phyloP scores from a whole-genome alignment of 2,329 filamentous ascomycete genomes.

The Colletotrichum endophyticum region DNA sequence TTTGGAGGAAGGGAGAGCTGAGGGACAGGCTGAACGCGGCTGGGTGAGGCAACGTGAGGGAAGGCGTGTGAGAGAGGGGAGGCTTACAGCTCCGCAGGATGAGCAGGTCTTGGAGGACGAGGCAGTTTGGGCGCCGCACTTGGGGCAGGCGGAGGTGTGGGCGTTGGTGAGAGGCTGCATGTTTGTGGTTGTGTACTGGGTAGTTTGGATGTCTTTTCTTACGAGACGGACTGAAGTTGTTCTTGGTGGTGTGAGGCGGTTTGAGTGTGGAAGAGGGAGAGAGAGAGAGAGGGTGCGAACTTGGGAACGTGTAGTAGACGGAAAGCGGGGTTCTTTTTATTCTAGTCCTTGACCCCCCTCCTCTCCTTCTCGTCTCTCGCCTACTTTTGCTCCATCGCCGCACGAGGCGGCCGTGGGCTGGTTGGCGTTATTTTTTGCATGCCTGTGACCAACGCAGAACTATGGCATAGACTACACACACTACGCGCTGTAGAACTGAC shows the following conservation, averaged over 20 bases:
- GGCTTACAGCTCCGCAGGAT: constrained; percentile 62
- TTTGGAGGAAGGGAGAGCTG: neutral
- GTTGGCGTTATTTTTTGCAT: neutral
- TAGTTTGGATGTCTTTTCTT: neutral
- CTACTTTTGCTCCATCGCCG: neutral
- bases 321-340: constrained; percentile 4
- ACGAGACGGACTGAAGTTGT: neutral
- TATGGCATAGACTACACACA: neutral
- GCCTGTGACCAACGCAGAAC: constrained; percentile 8
- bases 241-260: neutral
- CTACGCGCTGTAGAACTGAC: neutral
- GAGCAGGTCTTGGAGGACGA: constrained; percentile 57
- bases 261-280: neutral
- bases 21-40: neutral
- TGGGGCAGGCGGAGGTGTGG: constrained; percentile 55
- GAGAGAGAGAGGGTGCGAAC: neutral
- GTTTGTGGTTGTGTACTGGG: neutral
- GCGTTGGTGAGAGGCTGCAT: constrained; percentile 36
- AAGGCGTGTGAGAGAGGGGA: neutral
- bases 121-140: constrained; percentile 55
- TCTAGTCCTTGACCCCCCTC: neutral
- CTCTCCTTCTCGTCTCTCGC: neutral
- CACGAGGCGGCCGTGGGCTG: neutral
- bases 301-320: neutral
- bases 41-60: neutral